Percentiles rank a stretch among this genome's conserved stretches.
phyloP scores from a whole-genome alignment of 345 rosid genomes.

The Anastatica hierochuntica region DNA sequence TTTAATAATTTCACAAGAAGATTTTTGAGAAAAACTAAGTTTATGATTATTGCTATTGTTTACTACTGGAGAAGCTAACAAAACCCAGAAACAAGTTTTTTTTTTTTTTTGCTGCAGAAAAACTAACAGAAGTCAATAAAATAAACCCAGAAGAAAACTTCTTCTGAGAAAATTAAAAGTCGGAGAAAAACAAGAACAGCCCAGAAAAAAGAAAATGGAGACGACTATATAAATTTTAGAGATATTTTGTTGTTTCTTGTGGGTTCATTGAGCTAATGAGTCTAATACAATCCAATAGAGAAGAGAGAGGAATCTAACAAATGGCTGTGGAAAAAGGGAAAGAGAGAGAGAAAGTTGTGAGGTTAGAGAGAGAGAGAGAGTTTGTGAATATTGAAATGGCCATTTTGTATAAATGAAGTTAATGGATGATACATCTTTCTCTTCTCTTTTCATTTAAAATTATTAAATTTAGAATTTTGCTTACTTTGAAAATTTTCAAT shows the following conservation, averaged over 20 bases:
- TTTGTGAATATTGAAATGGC: conserved; percentile 4
- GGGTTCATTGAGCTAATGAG: conserved; percentile 36
- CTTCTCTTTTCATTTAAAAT: conserved; percentile 12
- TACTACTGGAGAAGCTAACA: conserved; percentile 29
- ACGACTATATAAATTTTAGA: neutral
- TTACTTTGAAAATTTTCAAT: too few species aligned
- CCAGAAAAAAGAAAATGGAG: conserved; percentile 17
- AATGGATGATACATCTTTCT: conserved; percentile 25
- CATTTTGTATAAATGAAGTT: conserved; percentile 12
- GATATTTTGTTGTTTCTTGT: neutral
- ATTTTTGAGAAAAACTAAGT: conserved; percentile 6
- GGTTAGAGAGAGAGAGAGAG: conserved; percentile 19
- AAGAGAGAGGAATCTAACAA: conserved; percentile 61
- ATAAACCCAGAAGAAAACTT: conserved; percentile 17
- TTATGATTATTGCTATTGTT: neutral
- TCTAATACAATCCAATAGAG: conserved; percentile 39
- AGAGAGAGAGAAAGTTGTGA: conserved; percentile 26
- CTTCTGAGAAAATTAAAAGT: neutral
- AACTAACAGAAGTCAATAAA: conserved; percentile 9
- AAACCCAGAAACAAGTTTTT: conserved; percentile 31
- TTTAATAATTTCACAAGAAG: conserved; percentile 2
- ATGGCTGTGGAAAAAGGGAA: conserved; percentile 39
- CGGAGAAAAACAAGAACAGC: conserved; percentile 6
- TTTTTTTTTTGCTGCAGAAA: neutral
- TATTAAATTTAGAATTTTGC: too few species aligned